Base-by-base conservation (phyloP, 148 eudicot genomes). In the Bassia scoparia region DNA sequence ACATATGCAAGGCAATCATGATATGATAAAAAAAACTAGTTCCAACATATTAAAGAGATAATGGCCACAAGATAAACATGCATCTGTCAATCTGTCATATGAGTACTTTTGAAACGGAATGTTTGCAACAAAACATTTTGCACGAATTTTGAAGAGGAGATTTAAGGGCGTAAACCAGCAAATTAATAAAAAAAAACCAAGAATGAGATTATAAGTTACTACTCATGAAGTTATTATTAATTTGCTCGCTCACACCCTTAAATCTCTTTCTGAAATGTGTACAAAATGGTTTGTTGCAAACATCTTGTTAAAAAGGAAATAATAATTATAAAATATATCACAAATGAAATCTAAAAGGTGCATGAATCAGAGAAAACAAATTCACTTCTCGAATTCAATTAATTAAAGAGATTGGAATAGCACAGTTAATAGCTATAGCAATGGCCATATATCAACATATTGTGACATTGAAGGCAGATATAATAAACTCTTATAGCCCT, bases 1-100 rank as follows among this genome's bases (percentile, higher is more conserved):
- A 48, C 35, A 74, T 26, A 69, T 69, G 29, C 23, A 61, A 31
- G 26, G 17, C 37, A 63, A 34, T 76, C 61, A 17, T 48, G 16
- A 23, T n/a, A n/a, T 50, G 34, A n/a, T 37, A 4, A 29, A 34
- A 34, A 56, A 43, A 43, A 66, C 50, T 9, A 44, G 10, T 53
- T 26, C 35, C 34, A 62, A 34, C 44, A 33, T 34, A 26, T 62
- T 34, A 16, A 27, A 23, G 61, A 56, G 61, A 10, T 27, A 31
- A 1, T 27, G 60, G 31, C 61, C 38, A 31, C 62, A 61, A 52
- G 24, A 62, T 6, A 15, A 37, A 37, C 4, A 35, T 23, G n/a
- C 52, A 21, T 30, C 10, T 3, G 37, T n/a, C n/a, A n/a, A n/a
- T n/a, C n/a, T n/a, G n/a, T n/a, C n/a, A n/a, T n/a, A n/a, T n/a